phyloP scores from a whole-genome alignment of 805 yeast species.

The Torulaspora indica region DNA sequence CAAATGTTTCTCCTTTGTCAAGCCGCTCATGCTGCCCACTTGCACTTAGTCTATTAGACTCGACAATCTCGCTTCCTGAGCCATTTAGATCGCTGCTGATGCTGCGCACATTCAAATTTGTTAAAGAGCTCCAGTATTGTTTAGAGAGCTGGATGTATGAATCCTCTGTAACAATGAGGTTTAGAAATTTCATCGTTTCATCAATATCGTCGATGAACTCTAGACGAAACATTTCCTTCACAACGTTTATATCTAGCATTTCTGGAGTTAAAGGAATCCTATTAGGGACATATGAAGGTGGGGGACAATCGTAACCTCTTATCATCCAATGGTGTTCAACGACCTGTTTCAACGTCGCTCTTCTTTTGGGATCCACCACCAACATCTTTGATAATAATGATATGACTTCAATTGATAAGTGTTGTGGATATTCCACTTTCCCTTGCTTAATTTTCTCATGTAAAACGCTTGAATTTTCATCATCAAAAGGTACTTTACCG shows the following conservation, averaged over 20 bases:
- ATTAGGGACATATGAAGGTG: constrained; percentile 67
- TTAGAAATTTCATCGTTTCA: constrained; percentile 52
- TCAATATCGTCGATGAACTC: constrained; percentile 70
- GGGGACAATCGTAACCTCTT: constrained; percentile 73
- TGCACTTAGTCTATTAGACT: background rate
- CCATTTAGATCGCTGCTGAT: constrained; percentile 14
- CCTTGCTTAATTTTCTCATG: constrained; percentile 94
- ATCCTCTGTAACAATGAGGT: constrained; percentile 53
- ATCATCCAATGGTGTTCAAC: constrained; percentile 92
- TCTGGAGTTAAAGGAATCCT: constrained; percentile 58
- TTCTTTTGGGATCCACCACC: constrained; percentile 77
- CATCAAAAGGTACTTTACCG: constrained; percentile 98
- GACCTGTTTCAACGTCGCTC: constrained; percentile 77
- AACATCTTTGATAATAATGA: constrained; percentile 81
- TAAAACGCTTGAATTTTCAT: constrained; percentile 82
- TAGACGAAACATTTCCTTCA: constrained; percentile 68
- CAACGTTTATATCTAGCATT: constrained; percentile 47
- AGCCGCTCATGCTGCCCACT: constrained; percentile 8
- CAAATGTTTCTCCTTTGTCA: constrained; percentile 12
- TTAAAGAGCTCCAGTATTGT: constrained; percentile 29
- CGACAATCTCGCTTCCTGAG: constrained; percentile 8
- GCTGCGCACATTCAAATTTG: constrained; percentile 13
- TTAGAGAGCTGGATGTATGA: constrained; percentile 44
- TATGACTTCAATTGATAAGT: constrained; percentile 73
- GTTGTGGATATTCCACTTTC: constrained; percentile 82